Percentiles rank a stretch among this genome's conserved stretches.
Evolutionary conservation across 441 rosid genomes (phyloP).

Genomic region (Erodium texanum): DNA sequence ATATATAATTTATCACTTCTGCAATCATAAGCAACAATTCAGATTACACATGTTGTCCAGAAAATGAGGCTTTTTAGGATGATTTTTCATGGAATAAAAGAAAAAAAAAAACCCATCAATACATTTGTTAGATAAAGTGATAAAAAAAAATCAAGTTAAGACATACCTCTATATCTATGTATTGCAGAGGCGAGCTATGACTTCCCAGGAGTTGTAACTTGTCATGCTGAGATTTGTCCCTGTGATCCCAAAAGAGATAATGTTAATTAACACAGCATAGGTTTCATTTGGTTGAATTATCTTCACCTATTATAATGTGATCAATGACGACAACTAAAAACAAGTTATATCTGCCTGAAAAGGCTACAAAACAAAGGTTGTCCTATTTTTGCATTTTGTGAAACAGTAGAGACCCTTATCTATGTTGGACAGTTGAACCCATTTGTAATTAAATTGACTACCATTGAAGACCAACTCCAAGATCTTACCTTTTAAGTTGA

Average conservation of each 20-base stretch:
- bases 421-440: not conserved
- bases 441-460: not conserved
- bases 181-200: slow-evolving; percentile 54
- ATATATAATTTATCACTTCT: not conserved
- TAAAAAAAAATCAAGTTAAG: not conserved
- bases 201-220: slow-evolving; percentile 46
- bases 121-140: not conserved
- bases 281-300: not conserved
- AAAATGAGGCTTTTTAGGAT: not conserved
- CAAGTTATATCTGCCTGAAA: not conserved
- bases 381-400: not conserved
- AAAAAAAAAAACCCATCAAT: not conserved
- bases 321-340: slow-evolving; percentile 4
- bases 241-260: slow-evolving; percentile 31
- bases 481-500: slow-evolving; percentile 51
- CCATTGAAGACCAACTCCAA: not conserved
- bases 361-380: not conserved
- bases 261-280: slow-evolving; percentile 12
- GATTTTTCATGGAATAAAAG: not conserved
- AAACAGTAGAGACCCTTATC: not conserved
- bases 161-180: slow-evolving; percentile 63
- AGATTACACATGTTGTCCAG: not conserved
- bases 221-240: slow-evolving; percentile 60
- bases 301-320: not conserved
- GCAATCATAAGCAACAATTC: not conserved